Percentiles rank a stretch among this genome's conserved stretches.
Conservation (phyloP, 495 filamentous ascomycete genomes). For the Apiosordaria backusii region DNA sequence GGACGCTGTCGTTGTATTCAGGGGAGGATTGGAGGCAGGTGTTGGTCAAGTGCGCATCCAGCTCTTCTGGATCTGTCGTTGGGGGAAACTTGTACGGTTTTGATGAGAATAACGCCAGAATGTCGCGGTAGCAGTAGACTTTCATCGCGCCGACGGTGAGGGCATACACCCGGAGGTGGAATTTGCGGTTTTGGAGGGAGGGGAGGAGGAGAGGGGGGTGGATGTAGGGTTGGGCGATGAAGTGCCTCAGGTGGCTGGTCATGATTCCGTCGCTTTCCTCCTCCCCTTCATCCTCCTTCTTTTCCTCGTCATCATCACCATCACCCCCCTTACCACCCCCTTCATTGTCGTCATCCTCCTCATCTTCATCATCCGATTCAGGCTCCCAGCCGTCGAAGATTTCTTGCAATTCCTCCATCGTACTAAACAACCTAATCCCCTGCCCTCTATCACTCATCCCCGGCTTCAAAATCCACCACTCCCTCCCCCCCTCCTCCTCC, state of each 20-base stretch:
- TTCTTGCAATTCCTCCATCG: conserved; percentile 68
- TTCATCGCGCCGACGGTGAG: conserved; percentile 71
- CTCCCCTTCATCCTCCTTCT: conserved; percentile 9
- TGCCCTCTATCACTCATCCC: conserved; percentile 96
- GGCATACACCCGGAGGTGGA: conserved; percentile 91
- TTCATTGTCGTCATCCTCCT: conserved; percentile 32
- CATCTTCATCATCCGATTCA: conserved; percentile 59
- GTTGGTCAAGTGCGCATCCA: conserved; percentile 85
- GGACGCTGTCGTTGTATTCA: conserved; percentile 44
- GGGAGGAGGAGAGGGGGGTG: conserved; percentile 78
- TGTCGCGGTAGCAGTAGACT: conserved; percentile 82
- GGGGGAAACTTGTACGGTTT: conserved; percentile 54
- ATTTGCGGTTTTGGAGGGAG: conserved; percentile 65
- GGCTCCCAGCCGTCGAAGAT: conserved; percentile 89
- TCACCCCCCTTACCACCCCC: neutral
- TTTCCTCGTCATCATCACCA: neutral
- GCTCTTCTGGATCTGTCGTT: conserved; percentile 44
- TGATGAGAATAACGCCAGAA: conserved; percentile 89
- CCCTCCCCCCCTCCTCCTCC: conserved; percentile 29
- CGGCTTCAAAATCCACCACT: conserved; percentile 98
- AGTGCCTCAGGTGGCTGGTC: conserved; percentile 90
- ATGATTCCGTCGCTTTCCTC: conserved; percentile 51
- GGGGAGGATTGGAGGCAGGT: conserved; percentile 75
- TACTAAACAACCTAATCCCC: conserved; percentile 84
- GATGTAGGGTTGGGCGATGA: conserved; percentile 94